phyloP scores from a whole-genome alignment of 176 grass and related monocot genomes.

The Aegilops longissima region DNA sequence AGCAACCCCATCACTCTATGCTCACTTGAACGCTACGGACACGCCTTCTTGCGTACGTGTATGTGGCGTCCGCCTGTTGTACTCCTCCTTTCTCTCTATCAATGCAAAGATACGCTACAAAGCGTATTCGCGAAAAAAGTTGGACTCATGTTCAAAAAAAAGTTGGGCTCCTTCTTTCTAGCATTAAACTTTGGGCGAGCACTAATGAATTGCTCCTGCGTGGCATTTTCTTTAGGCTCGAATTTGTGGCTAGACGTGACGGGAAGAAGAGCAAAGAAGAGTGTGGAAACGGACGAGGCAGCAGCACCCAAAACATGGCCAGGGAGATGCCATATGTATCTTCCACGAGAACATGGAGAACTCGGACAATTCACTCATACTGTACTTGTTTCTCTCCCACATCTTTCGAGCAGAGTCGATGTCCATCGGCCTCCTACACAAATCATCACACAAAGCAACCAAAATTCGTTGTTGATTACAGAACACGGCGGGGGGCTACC shows the following conservation, averaged over 20 bases:
- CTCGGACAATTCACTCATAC: neutral
- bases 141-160: no score
- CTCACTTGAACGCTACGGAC: no score
- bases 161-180: neutral
- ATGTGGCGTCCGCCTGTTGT: no score
- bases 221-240: neutral
- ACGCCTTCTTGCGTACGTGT: no score
- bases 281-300: neutral
- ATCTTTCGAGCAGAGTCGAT: conserved; percentile 48
- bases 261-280: neutral
- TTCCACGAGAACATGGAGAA: neutral
- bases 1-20: no score
- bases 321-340: neutral
- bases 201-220: neutral
- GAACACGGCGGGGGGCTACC: no score
- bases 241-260: neutral
- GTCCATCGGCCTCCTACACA: conserved; percentile 77
- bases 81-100: no score
- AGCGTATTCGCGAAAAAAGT: no score
- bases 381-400: no score
- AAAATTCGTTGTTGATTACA: neutral
- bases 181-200: neutral
- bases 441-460: neutral
- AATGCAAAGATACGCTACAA: no score
- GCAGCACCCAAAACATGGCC: neutral